Base-by-base conservation (phyloP, 179 eudicot species). In the Gypsophila paniculata region DNA sequence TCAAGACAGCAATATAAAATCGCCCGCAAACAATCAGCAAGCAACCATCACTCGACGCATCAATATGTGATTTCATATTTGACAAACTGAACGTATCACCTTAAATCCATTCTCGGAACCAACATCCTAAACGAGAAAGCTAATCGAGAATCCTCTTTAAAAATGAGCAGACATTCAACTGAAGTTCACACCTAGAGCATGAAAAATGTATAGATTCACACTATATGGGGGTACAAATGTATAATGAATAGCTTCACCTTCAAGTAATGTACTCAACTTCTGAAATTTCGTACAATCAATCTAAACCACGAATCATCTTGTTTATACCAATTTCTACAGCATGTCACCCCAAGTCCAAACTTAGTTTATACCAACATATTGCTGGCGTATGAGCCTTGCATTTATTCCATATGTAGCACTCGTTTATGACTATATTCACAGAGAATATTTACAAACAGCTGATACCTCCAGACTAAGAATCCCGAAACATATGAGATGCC, bases 381-480 rank as follows among this genome's bases (percentile, higher is more conserved):
- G 61, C 21, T 51, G 69, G 51, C 52, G 14, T 36, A 61, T 2
- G 25, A 57, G 39, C 39, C 69, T 26, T 34, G 25, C 15, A 17
- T 32, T 67, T 2, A 42, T 46, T 39, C 58, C 19, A 11, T 11
- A 48, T 38, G 22, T 5, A 53, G 38, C 68, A 42, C 36, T 42
- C 51, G 13, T 14, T 22, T 21, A 11, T 21, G 55, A 67, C 6
- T 55, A 65, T 70, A 70, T 17, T 32, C 21, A 63, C 67, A 53
- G 8, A 62, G 54, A 52, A 39, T 64, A 67, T 58, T 61, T 61
- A 71, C 75, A 25, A 54, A 44, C 69, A 60, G 13, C 9, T 13
- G 39, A 68, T 73, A 55, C 23, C 44, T 52, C 66, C 17, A 12
- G 34, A 52, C 59, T 2, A 13, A 15, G 69, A 73, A 8, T 49